Percentiles rank a stretch among this genome's conserved stretches.
These are phyloP conservation scores for Breynia disticha DNA, from an alignment of 441 rosid genomes.

Conservation along the genomic window DNA sequence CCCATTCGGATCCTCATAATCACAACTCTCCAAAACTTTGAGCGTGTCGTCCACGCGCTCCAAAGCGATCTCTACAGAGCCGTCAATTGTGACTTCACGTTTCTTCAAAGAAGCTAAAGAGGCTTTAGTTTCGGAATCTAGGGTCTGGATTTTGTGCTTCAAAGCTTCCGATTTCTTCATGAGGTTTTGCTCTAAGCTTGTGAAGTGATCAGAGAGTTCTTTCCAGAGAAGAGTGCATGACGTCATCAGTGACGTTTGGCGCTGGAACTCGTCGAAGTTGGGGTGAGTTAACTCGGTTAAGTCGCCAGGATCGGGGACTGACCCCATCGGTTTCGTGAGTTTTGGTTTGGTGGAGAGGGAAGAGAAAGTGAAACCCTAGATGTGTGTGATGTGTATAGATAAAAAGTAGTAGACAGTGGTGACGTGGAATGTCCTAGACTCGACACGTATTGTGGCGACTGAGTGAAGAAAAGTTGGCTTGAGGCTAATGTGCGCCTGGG, in stretches of 20 bases:
- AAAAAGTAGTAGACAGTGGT: slow-evolving; percentile 17
- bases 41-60: slow-evolving; percentile 55
- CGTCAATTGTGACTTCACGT: slow-evolving; percentile 82
- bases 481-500: slow-evolving; percentile 32
- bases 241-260: slow-evolving; percentile 89
- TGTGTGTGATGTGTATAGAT: slow-evolving; percentile 10
- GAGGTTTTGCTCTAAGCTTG: slow-evolving; percentile 64
- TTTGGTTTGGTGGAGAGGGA: too few relatives aligned
- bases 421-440: slow-evolving; percentile 37
- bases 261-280: slow-evolving; percentile 89
- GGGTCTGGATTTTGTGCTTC: slow-evolving; percentile 53
- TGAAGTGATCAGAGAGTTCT: slow-evolving; percentile 95
- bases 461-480: not conserved
- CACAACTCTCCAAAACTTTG: slow-evolving; percentile 25
- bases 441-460: slow-evolving; percentile 39
- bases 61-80: slow-evolving; percentile 69
- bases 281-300: slow-evolving; percentile 63
- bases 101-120: slow-evolving; percentile 61
- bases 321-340: too few relatives aligned
- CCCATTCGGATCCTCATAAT: slow-evolving; percentile 40
- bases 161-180: slow-evolving; percentile 71
- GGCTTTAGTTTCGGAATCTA: slow-evolving; percentile 64
- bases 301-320: slow-evolving; percentile 95
- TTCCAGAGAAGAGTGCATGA: slow-evolving; percentile 97
- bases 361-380: slow-evolving; percentile 19